Base-by-base conservation (phyloP, 1,284 basidiomycete genomes). In the Rhodofomes roseus region DNA sequence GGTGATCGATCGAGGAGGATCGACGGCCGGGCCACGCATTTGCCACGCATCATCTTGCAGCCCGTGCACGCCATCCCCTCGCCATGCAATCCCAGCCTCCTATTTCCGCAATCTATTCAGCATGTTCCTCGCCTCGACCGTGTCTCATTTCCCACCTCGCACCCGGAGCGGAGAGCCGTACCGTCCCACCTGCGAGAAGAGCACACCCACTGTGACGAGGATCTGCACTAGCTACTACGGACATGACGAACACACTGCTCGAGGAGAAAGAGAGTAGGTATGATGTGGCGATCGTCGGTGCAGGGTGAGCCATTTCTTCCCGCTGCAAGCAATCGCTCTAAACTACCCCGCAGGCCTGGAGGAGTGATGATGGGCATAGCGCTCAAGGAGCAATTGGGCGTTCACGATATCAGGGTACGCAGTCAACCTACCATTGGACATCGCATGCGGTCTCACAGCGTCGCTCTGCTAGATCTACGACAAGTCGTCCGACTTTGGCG, bases 391-490 rank as follows among this genome's bases (percentile, higher is more conserved):
- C 59, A 71, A 56, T 64, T 70, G 40, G 57, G 60, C 9, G 67
- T 65, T 16, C 58, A 62, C 5, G 63, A 72, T 50, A 70, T 71
- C 53, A 59, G 65, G 20, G 72, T 73, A 54, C 50, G 67, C 14
- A 5, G 14, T 1, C 34, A 23, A 1, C 23, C 2, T 25, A 34
- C 25, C 4, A 7, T 50, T 25, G 6, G 11, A n/a, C 27, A 14
- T 18, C 4, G 41, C 14, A 22, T 23, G 41, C 20, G 22, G 20
- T 48, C 5, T 34, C 4, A 34, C 11, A 11, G 11, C 25, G 16
- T 18, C 14, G 25, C 25, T 52, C 18, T 36, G 16, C 11, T 25
- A 76, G 75, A 74, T 76, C n/a, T 72, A 67, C 56, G 75, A 76
- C 57, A 66, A 67, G 53, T 67, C 63, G 2, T 48, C 63, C 4